Conservation (phyloP, 345 rosid genomes). For the Citrus sinensis region DNA sequence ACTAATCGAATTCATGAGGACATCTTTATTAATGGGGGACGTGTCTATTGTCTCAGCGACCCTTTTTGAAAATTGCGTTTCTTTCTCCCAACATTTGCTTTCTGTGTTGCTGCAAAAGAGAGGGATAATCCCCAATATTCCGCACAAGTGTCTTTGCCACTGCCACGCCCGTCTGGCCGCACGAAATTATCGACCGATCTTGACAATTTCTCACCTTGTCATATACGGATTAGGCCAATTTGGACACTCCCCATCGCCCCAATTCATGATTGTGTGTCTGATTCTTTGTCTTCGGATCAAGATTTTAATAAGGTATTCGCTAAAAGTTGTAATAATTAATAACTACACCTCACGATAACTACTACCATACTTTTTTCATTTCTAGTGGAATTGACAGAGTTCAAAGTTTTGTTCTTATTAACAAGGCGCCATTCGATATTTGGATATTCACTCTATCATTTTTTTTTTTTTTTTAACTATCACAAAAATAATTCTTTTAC, state of each 20-base stretch:
- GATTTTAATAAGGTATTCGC: no score
- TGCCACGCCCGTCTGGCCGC: neutral
- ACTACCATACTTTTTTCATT: no score
- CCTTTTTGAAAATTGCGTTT: slow-evolving; percentile 11
- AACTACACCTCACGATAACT: no score
- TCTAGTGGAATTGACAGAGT: no score
- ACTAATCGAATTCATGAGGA: neutral
- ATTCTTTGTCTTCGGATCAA: no score
- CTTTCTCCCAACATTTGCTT: slow-evolving; percentile 16
- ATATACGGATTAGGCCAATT: neutral
- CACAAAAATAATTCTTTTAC: no score
- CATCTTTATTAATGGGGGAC: slow-evolving; percentile 6
- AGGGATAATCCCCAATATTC: slow-evolving; percentile 22
- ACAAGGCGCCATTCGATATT: no score
- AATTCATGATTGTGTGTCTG: no score
- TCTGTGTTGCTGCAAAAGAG: slow-evolving; percentile 19
- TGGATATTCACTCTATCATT: no score
- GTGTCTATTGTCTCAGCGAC: neutral
- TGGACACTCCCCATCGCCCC: neutral
- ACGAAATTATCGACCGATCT: neutral
- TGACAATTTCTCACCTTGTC: neutral
- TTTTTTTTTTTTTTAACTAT: no score
- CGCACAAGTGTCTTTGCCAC: slow-evolving; percentile 5
- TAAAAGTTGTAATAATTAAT: no score
- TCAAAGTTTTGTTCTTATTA: no score